Base-by-base conservation (phyloP, 75 land plant species). In the Ceratopteris richardii region DNA sequence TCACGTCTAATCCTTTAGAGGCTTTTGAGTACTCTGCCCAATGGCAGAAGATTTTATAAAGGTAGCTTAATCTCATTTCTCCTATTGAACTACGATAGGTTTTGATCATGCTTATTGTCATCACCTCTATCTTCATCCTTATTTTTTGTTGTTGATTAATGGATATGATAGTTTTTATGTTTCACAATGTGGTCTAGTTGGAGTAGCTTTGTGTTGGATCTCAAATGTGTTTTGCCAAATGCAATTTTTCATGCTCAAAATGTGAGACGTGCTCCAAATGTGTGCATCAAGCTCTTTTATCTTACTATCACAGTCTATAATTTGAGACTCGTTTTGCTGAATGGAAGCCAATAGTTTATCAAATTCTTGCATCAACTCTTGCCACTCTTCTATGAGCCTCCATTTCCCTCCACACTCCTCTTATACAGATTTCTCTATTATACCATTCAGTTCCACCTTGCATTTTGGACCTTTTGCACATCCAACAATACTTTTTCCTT, bases 331-430 rank as follows among this genome's bases (percentile, higher is more conserved):
- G 56, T 88, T 88, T 17, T 60, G 22, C 55, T 51, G 78, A 13
- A 84, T 88, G 39, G 75, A 50, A 9, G 60, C 78, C 43, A 84
- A 73, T 33, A 88, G 62, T n/a, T 75, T 73, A 6, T 79, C 71
- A 24, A 88, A 63, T 63, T 88, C 93, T 31, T 78, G 61, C 2
- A 30, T 60, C 42, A 88, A 64, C 1, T 56, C 23, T 5, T 67
- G 73, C 42, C 65, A 65, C 57, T 68, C 76, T 19, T 58, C 65
- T 2, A 10, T 41, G n/a, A 84, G 68, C 36, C 22, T 12, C n/a
- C 66, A 70, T 63, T 63, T 76, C 47, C 81, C 82, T 44, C 41
- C 46, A 37, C 16, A 63, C 5, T 88, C 88, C 42, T 66, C 66
- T 42, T 66, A 56, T 39, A 74, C 62, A 18, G 69, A 61, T 16